A percentile compares a stretch with the other conserved stretches of the same genome.
Evolutionary conservation across 1,284 basidiomycete species (phyloP).

Genomic region (Trametes sp.): DNA sequence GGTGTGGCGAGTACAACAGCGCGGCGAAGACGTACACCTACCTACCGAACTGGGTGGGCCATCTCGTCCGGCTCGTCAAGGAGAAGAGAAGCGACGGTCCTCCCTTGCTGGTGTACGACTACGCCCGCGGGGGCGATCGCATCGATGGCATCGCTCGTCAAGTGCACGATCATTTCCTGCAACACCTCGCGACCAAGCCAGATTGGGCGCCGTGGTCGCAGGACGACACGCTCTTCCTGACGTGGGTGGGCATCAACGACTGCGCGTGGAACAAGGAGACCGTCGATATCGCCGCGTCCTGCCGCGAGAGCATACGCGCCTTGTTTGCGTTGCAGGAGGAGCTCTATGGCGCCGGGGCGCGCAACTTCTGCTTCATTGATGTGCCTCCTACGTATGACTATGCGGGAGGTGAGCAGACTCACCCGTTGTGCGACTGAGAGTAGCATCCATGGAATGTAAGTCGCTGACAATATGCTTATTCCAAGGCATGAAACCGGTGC

Average conservation of each 20-base stretch:
- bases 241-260: slow-evolving; percentile 70
- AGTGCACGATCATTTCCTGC: slow-evolving; percentile 47
- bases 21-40: slow-evolving; percentile 41
- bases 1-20: slow-evolving; percentile 38
- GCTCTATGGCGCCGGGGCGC: slow-evolving; percentile 55
- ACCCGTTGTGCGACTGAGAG: too few relatives aligned
- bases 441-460: too few relatives aligned
- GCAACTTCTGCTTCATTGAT: slow-evolving; percentile 67
- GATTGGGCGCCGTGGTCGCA: slow-evolving; percentile 49
- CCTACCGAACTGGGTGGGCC: slow-evolving; percentile 59
- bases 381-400: slow-evolving; percentile 61
- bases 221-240: slow-evolving; percentile 53
- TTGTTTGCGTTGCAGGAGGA: slow-evolving; percentile 52
- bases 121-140: slow-evolving; percentile 54
- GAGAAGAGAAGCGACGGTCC: neutral
- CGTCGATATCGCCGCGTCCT: slow-evolving; percentile 18
- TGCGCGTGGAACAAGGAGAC: slow-evolving; percentile 44
- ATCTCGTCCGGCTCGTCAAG: slow-evolving; percentile 50
- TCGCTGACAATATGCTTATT: too few relatives aligned
- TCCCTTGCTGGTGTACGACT: slow-evolving; percentile 54
- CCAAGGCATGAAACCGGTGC: neutral
- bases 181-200: slow-evolving; percentile 45
- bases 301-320: slow-evolving; percentile 31
- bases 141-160: slow-evolving; percentile 48
- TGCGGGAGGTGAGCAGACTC: slow-evolving; percentile 49